Evolutionary conservation across 441 rosid species (phyloP).

Genomic region (Erodium trifolium): DNA sequence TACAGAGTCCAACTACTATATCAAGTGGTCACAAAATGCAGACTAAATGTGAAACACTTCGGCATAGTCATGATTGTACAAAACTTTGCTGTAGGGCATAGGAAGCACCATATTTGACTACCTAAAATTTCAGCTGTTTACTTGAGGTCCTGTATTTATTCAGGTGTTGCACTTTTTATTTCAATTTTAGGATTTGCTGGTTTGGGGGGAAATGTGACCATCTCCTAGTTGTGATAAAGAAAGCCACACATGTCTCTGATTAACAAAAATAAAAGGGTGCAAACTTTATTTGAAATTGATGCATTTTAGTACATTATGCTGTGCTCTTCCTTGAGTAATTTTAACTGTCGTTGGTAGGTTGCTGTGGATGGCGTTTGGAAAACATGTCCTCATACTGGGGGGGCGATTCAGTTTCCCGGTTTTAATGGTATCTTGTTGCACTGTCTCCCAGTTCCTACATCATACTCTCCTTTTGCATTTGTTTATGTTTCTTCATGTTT

Average conservation of each 20-base stretch:
- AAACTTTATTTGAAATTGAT: neutral
- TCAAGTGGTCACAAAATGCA: too few relatives aligned
- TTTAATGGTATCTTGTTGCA: conserved; percentile 58
- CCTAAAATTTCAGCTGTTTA: neutral
- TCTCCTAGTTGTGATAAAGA: neutral
- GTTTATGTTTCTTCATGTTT: conserved; percentile 15
- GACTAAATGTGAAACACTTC: too few relatives aligned
- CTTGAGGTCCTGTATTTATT: neutral
- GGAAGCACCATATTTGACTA: neutral
- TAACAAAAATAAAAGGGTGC: conserved; percentile 5
- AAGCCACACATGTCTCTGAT: neutral
- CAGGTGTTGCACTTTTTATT: neutral
- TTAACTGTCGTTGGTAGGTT: conserved; percentile 40
- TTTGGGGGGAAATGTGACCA: conserved; percentile 4
- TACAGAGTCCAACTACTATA: too few relatives aligned
- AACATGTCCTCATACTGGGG: conserved; percentile 78
- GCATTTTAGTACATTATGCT: neutral
- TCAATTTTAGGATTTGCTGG: neutral
- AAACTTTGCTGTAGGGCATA: neutral
- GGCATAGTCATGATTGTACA: neutral
- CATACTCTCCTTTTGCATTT: conserved; percentile 14
- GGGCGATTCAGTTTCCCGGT: conserved; percentile 79
- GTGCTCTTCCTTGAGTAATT: conserved; percentile 7
- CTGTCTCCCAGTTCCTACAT: neutral
- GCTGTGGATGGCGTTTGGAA: conserved; percentile 97